phyloP scores from a whole-genome alignment of 2,329 filamentous ascomycete species.

The Diaporthe australafricana region DNA sequence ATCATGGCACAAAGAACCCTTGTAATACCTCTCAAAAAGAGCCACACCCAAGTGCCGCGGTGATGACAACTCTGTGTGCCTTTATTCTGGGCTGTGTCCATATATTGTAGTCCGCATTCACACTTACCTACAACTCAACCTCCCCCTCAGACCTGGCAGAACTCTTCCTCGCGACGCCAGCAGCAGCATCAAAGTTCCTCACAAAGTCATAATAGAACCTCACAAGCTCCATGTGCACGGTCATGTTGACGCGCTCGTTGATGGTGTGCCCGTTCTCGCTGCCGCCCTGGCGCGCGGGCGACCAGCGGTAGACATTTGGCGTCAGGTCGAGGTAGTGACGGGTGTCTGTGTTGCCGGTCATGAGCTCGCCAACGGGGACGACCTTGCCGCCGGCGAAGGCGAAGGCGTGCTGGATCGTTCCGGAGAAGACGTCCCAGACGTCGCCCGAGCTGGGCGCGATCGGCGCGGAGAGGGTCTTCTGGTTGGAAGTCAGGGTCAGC shows the following conservation, averaged over 20 bases:
- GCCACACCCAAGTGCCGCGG: not conserved
- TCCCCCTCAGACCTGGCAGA: not conserved
- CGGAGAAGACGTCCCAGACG: constrained; percentile 46
- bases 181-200: constrained; percentile 49
- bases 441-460: constrained; percentile 48
- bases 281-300: constrained; percentile 49
- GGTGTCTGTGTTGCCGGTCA: constrained; percentile 52
- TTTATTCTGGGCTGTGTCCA: too few relatives aligned
- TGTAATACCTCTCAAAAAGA: not conserved
- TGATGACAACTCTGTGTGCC: not conserved
- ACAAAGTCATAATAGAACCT: constrained; percentile 53
- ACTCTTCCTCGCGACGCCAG: constrained; percentile 31
- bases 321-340: constrained; percentile 50
- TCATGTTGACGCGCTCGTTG: constrained; percentile 53
- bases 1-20: not conserved
- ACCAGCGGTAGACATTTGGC: constrained; percentile 53
- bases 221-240: constrained; percentile 51
- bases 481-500: constrained; percentile 49
- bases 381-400: constrained; percentile 49
- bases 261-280: constrained; percentile 50
- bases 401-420: constrained; percentile 45
- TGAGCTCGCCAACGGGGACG: constrained; percentile 50
- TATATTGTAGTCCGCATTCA: not conserved
- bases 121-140: constrained; percentile 16
- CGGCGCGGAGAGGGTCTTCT: constrained; percentile 49